Base-by-base conservation (phyloP, 345 rosid species). In the Populus pruinosa region DNA sequence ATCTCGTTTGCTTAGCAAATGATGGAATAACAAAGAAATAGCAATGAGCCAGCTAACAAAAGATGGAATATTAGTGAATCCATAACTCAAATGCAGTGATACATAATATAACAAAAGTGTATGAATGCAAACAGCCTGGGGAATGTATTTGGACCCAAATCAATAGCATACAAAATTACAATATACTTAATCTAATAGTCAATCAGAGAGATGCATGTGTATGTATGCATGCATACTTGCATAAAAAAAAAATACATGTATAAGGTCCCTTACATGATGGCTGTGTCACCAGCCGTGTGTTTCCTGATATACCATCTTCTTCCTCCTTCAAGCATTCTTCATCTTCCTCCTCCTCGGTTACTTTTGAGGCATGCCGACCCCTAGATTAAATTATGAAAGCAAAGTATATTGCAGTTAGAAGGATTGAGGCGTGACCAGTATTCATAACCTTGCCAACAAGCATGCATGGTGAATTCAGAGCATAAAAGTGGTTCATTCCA, bases 261-360 rank as follows among this genome's bases (percentile, higher is more conserved):
- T 63, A 49, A 36, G 65, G 73, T 55, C 69, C 67, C 89, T 87
- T 88, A 96, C 99, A 96, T 43, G 99, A 90, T 33, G 99, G 99
- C 75, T 96, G 99, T 44, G 97, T 83, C 86, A 96, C 70, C 88
- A 96, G 84, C 76, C 99, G 83, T 0, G 99, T 96, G 87, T 86
- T 93, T 78, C 97, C 97, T 67, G 91, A 76, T 76, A 91, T 82
- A 76, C 92, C 93, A 84, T 83, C 99, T 85, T 94, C 99, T 82
- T 92, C 98, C 83, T 92, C 99, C 90, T 96, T 96, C 8, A 96
- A 82, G 75, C 78, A 96, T 81, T 96, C 99, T 86, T 96, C 99
- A 80, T 96, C 99, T 85, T 96, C 99, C 87, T 96, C 99, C 87
- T 93, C 98, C 85, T 96, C 99, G 25, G 99, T 96, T 31, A 96